Evolutionary conservation across 495 filamentous ascomycete species (phyloP).

Genomic region (Pyrenula massariospora): DNA sequence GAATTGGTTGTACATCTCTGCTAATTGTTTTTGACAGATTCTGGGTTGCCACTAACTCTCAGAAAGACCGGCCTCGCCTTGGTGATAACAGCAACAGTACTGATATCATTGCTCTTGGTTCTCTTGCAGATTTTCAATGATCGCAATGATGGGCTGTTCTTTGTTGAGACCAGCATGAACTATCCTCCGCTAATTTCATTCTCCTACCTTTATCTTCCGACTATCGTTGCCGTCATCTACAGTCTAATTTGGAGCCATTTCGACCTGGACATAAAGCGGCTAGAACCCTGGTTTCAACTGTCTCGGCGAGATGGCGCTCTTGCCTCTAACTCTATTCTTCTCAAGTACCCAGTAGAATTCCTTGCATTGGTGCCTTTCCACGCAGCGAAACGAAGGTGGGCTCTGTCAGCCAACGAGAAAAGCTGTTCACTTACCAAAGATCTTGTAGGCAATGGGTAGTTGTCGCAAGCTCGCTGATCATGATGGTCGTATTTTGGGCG

Average conservation of each 20-base stretch:
- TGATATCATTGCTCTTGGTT: slow-evolving; percentile 18
- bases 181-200: slow-evolving; percentile 16
- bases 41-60: not conserved
- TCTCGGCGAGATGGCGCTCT: slow-evolving; percentile 32
- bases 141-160: slow-evolving; percentile 21
- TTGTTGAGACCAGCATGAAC: slow-evolving; percentile 11
- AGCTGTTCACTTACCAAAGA: not conserved
- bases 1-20: too few species aligned
- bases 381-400: slow-evolving; percentile 22
- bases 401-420: not conserved
- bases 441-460: slow-evolving; percentile 27
- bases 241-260: slow-evolving; percentile 64
- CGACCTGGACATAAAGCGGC: slow-evolving; percentile 58
- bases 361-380: slow-evolving; percentile 30
- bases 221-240: slow-evolving; percentile 51
- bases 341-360: slow-evolving; percentile 39
- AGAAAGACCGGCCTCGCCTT: not conserved
- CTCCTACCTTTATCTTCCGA: slow-evolving; percentile 46
- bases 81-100: slow-evolving; percentile 5
- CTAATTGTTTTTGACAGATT: not conserved
- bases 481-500: slow-evolving; percentile 30
- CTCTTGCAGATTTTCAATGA: slow-evolving; percentile 11
- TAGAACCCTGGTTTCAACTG: slow-evolving; percentile 62
- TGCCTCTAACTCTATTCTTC: slow-evolving; percentile 23
- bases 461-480: slow-evolving; percentile 21